Evolutionary conservation across 768 basidiomycete species (phyloP).

Genomic region (Basidioascus undulatus): DNA sequence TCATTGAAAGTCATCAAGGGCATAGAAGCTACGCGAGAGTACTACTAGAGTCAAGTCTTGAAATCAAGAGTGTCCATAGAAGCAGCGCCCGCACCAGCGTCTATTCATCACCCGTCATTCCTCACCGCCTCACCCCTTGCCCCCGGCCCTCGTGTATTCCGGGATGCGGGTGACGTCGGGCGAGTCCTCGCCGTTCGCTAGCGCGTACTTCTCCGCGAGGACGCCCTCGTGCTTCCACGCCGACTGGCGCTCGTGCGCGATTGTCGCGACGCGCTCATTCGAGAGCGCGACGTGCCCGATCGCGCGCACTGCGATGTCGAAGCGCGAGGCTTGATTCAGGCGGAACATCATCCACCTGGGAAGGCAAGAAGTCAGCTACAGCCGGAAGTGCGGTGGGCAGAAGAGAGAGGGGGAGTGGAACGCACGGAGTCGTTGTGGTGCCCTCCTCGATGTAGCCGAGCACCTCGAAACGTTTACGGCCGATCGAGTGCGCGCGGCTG

Average conservation of each 20-base stretch:
- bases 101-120: no score
- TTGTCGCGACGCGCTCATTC: conserved; percentile 5
- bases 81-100: no score
- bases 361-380: no score
- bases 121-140: no score
- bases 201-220: conserved; percentile 8
- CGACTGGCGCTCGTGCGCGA: conserved; percentile 7
- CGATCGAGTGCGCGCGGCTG: conserved; percentile 11
- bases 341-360: conserved; percentile 20
- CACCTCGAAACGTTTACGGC: conserved; percentile 12
- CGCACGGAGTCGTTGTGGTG: conserved; percentile 46
- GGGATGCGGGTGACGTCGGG: no score
- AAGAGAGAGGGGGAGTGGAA: not conserved
- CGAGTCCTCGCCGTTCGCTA: conserved; percentile 9
- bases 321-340: conserved; percentile 14
- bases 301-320: conserved; percentile 18
- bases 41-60: no score
- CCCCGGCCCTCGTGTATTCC: no score
- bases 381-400: no score
- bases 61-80: no score
- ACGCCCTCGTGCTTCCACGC: conserved; percentile 9
- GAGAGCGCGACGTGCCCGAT: conserved; percentile 15
- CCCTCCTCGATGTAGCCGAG: conserved; percentile 18
- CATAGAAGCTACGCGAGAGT: no score
- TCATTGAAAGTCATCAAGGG: no score